These are phyloP conservation scores for Blastocystis hominis DNA, from an alignment of 352 stramenopile genomes.

Conservation along the genomic window DNA sequence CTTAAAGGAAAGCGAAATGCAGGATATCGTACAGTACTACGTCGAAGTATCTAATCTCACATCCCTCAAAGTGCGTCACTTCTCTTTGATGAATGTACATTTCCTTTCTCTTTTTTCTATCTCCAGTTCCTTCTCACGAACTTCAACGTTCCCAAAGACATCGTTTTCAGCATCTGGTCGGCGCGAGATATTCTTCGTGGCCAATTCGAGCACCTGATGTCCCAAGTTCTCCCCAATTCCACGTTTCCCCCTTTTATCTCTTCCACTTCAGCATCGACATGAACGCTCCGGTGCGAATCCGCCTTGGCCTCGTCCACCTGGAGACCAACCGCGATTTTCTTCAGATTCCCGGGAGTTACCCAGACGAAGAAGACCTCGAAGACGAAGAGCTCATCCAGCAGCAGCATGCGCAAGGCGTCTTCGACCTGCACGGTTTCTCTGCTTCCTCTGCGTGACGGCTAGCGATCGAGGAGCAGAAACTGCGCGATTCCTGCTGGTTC, in stretches of 20 bases:
- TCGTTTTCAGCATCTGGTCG: slow-evolving; percentile 50
- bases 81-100: slow-evolving; percentile 40
- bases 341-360: slow-evolving; percentile 16
- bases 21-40: slow-evolving; percentile 18
- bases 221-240: neutral
- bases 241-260: neutral
- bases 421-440: neutral
- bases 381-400: neutral
- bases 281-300: neutral
- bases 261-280: slow-evolving; percentile 1
- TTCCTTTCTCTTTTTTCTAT: neutral
- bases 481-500: slow-evolving; percentile 15
- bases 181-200: slow-evolving; percentile 17
- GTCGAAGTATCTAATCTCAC: slow-evolving; percentile 49
- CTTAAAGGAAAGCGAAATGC: slow-evolving; percentile 9
- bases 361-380: slow-evolving; percentile 32
- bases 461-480: neutral
- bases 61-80: slow-evolving; percentile 7
- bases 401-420: neutral
- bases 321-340: slow-evolving; percentile 44
- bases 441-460: neutral
- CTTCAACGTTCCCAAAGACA: neutral
- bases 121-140: slow-evolving; percentile 17
- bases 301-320: slow-evolving; percentile 30
- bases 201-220: slow-evolving; percentile 6